These are phyloP conservation scores for Alternaria triticina DNA, from an alignment of 2,329 filamentous ascomycete genomes.

Conservation along the genomic window DNA sequence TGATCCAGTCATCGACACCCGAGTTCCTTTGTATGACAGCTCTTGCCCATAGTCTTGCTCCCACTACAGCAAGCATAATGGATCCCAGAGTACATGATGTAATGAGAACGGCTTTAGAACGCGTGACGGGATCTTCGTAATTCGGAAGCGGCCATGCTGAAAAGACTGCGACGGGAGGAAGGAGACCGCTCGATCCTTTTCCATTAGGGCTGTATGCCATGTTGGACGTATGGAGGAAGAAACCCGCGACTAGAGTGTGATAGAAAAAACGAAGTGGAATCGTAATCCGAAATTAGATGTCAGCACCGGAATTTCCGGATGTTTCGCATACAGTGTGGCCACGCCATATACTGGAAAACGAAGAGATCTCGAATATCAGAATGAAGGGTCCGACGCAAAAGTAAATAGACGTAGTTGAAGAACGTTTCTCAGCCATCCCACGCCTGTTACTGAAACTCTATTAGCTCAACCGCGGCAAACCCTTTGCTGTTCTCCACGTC, in stretches of 20 bases:
- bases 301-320: background rate
- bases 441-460: background rate
- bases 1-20: conserved; percentile 24
- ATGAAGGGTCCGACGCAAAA: background rate
- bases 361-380: background rate
- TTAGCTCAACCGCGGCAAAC: background rate
- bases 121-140: conserved; percentile 14
- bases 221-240: background rate
- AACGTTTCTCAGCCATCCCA: background rate
- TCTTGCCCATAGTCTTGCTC: conserved; percentile 20
- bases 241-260: background rate
- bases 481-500: background rate
- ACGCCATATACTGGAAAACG: background rate
- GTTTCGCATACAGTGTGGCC: background rate
- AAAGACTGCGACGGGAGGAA: conserved; percentile 18
- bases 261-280: background rate
- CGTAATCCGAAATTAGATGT: background rate
- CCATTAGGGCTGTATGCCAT: conserved; percentile 1
- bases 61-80: conserved; percentile 11
- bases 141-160: conserved; percentile 21
- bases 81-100: conserved; percentile 12
- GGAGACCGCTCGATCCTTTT: conserved; percentile 11
- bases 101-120: conserved; percentile 10
- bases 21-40: conserved; percentile 17
- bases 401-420: background rate